phyloP scores from a whole-genome alignment of 73 alveolate genomes.

The Blepharisma stoltei region DNA sequence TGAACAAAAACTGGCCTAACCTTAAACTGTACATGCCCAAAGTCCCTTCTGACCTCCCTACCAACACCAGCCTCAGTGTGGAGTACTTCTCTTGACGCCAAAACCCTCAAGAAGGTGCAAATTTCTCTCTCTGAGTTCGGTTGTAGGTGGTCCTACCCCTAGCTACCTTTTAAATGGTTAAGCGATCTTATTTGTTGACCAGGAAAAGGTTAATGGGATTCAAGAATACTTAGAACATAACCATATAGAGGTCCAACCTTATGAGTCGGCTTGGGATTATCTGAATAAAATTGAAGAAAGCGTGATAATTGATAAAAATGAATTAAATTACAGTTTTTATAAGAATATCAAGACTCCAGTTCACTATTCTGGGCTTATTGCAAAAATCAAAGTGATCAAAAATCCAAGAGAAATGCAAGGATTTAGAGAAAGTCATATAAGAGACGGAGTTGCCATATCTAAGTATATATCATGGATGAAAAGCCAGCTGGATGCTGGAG shows the following conservation, averaged over 20 bases:
- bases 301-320: slow-evolving; percentile 4
- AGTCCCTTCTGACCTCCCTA: too few relatives aligned
- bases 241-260: slow-evolving; percentile 56
- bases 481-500: slow-evolving; percentile 54
- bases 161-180: too few relatives aligned
- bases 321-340: background rate
- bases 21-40: too few relatives aligned
- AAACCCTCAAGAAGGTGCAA: too few relatives aligned
- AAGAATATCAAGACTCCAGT: slow-evolving; percentile 17
- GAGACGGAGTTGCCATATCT: slow-evolving; percentile 89
- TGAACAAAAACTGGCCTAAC: too few relatives aligned
- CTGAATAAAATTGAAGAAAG: slow-evolving; percentile 31
- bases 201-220: slow-evolving; percentile 67
- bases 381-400: slow-evolving; percentile 73
- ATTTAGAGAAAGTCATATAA: slow-evolving; percentile 72
- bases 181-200: slow-evolving; percentile 61
- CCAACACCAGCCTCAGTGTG: too few relatives aligned
- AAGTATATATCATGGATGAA: slow-evolving; percentile 91
- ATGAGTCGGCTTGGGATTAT: slow-evolving; percentile 42
- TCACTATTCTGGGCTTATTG: slow-evolving; percentile 39
- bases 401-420: slow-evolving; percentile 86
- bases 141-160: too few relatives aligned
- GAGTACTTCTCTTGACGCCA: too few relatives aligned
- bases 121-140: too few relatives aligned
- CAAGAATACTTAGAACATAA: slow-evolving; percentile 55